Conservation (phyloP, 257 asterid species). For the Solanum medicagineum region DNA sequence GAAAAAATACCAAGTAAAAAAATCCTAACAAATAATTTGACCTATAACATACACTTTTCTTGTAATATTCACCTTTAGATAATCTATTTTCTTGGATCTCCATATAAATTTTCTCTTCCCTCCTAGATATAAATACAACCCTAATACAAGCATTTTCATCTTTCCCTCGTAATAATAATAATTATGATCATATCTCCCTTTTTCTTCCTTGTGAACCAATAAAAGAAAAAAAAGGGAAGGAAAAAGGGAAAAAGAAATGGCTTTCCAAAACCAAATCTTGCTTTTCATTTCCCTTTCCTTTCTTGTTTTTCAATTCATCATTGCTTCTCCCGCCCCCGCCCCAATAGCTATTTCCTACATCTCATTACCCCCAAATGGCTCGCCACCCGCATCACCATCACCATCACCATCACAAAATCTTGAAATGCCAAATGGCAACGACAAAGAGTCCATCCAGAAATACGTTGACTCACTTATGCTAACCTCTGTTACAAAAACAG, state of each 20-base stretch:
- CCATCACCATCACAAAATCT: background rate
- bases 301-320: background rate
- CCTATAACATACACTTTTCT: background rate
- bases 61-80: background rate
- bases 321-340: background rate
- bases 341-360: background rate
- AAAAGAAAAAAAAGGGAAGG: background rate
- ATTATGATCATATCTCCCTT: background rate
- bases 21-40: background rate
- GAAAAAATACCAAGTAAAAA: no score
- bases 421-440: background rate
- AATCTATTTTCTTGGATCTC: background rate
- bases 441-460: background rate
- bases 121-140: background rate
- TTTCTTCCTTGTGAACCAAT: background rate
- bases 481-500: background rate
- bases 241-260: background rate
- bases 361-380: background rate
- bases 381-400: background rate
- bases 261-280: background rate
- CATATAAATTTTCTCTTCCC: background rate
- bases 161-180: background rate
- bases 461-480: background rate
- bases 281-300: background rate
- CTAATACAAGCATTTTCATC: background rate